Conservation (phyloP, 2,329 filamentous ascomycete genomes). For the Diaporthe amygdali region DNA sequence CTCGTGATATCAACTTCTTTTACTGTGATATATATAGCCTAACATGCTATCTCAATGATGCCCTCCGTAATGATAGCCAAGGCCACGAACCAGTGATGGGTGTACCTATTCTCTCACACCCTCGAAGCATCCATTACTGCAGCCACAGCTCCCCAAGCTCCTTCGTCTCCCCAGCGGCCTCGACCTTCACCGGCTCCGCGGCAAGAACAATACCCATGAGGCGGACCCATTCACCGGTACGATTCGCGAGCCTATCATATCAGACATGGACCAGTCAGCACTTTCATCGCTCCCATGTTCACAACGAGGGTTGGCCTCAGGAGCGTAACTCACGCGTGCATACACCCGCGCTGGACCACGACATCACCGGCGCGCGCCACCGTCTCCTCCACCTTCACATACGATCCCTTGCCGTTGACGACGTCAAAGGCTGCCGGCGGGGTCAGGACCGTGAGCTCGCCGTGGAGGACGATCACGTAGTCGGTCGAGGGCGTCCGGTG, state of each 20-base stretch:
- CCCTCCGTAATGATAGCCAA: no score
- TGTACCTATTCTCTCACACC: neutral
- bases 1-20: no score
- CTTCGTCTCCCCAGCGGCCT: slow-evolving; percentile 2
- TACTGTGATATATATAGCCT: no score
- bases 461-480: slow-evolving; percentile 36
- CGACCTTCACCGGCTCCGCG: neutral
- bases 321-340: slow-evolving; percentile 38
- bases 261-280: neutral
- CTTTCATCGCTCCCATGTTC: no score
- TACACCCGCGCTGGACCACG: slow-evolving; percentile 36
- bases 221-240: slow-evolving; percentile 22
- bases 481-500: slow-evolving; percentile 39
- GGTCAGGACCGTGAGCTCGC: slow-evolving; percentile 34
- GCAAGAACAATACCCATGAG: slow-evolving; percentile 14
- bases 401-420: slow-evolving; percentile 33
- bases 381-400: slow-evolving; percentile 33
- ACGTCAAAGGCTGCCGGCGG: slow-evolving; percentile 31
- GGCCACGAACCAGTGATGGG: no score
- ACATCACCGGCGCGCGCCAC: slow-evolving; percentile 34
- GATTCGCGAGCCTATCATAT: slow-evolving; percentile 17
- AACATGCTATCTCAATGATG: neutral
- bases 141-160: slow-evolving; percentile 22
- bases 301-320: neutral
- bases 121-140: neutral